Percentiles rank a stretch among this genome's conserved stretches.
phyloP scores from a whole-genome alignment of 2,329 filamentous ascomycete genomes.

The Diaporthe citrichinensis region DNA sequence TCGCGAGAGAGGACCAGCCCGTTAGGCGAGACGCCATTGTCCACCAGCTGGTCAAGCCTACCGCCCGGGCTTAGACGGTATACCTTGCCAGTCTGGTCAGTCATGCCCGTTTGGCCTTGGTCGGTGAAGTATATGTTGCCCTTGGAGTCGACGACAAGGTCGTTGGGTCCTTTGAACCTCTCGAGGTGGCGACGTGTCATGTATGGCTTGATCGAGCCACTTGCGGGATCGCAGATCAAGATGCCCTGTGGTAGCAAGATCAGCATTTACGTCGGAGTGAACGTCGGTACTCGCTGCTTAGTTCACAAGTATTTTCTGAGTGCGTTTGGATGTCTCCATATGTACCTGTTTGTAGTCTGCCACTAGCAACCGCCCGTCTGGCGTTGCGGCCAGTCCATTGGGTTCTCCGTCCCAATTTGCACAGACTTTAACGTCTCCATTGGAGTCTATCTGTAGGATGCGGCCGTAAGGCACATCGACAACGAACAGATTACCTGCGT shows the following conservation, averaged over 20 bases:
- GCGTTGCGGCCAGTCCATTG: background rate
- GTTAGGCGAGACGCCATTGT: slow-evolving; percentile 5
- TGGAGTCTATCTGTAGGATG: background rate
- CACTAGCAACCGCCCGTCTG: background rate
- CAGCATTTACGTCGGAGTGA: background rate
- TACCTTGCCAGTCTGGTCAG: background rate
- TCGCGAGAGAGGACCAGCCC: background rate
- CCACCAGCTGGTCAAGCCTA: background rate
- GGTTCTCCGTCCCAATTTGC: slow-evolving; percentile 9
- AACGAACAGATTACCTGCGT: slow-evolving; percentile 1
- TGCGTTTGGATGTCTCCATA: background rate
- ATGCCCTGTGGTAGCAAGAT: background rate
- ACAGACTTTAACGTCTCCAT: background rate
- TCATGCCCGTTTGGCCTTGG: slow-evolving; percentile 8
- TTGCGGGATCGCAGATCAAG: background rate
- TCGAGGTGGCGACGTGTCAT: slow-evolving; percentile 12
- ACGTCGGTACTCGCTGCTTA: background rate
- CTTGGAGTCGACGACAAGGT: slow-evolving; percentile 3
- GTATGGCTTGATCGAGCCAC: background rate
- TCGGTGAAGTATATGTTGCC: background rate
- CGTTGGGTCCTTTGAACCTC: slow-evolving; percentile 13
- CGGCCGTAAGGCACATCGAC: slow-evolving; percentile 6
- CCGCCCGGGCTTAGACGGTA: background rate
- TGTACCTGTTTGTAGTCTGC: slow-evolving; percentile 16
- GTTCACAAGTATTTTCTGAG: background rate